Evolutionary conservation across 2,329 filamentous ascomycete species (phyloP), one percentile per base, ranked within the genome.

Genomic region (Thermothelomyces thermophilus): DNA sequence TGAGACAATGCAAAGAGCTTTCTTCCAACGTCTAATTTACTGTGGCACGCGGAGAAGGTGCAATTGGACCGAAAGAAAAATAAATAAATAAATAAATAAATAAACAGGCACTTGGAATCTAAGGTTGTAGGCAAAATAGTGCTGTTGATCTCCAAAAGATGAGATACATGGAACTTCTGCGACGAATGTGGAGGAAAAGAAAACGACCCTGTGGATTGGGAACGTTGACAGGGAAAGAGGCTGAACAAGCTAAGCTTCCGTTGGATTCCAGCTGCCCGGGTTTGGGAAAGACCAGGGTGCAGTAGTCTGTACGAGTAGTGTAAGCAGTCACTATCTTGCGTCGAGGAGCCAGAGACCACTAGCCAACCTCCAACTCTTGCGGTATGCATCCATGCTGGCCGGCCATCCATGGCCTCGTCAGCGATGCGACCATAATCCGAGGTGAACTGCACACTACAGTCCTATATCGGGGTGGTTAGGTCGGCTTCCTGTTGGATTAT

Each of bases 1-100:
- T 41, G 22, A 42, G 16, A 41, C 33, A 34, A 34, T 50, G 33
- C 26, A 46, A 53, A 44, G 53, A 56, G 51, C 46, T 51, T 59
- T 56, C 48, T 54, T 53, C 48, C 13, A 22, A 52, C 49, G 40
- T 48, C 49, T 35, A 30, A 34, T 34, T 36, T 30, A 45, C 36
- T 31, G 19, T 33, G 48, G n/a, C 42, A 34, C 40, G 16, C 17
- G 8, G 14, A n/a, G 16, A 34, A 19, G 7, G 16, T 9, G 13
- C 33, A 16, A n/a, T 35, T 16, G 16, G 13, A 35, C 33, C 13
- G 13, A 6, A 35, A 4, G 13, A 14, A 35, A 16, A 35, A 9
- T 31, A 14, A 31, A 31, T 14, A 31, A 9, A 14, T 8, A 26
- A 46, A 41, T 22, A 9, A 22, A 41, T 19, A 20, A 5, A 35